Conservation (phyloP, 1,284 basidiomycete genomes). For the Phaffia rhodozyma region DNA sequence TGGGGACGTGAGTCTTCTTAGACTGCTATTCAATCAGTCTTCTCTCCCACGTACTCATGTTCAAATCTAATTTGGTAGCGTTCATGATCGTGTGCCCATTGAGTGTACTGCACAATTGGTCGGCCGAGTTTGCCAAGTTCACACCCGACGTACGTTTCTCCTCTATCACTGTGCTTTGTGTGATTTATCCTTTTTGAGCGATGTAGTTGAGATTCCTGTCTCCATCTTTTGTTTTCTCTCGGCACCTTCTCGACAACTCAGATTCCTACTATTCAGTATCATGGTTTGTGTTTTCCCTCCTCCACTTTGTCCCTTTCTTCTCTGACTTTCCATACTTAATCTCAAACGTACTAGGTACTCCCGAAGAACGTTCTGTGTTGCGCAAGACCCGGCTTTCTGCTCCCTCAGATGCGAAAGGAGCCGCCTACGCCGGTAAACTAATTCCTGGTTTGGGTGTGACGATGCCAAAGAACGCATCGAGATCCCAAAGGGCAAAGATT, state of each 20-base stretch:
- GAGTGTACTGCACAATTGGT: constrained; percentile 86
- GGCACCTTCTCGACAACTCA: constrained; percentile 27
- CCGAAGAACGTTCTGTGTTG: background rate
- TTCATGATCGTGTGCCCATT: constrained; percentile 86
- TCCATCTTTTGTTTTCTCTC: background rate
- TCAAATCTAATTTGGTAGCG: constrained; percentile 26
- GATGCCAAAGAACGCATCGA: background rate
- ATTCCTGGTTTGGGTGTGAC: constrained; percentile 26
- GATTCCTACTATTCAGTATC: constrained; percentile 81
- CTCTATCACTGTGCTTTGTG: background rate
- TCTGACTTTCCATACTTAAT: background rate
- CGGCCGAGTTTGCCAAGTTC: constrained; percentile 73
- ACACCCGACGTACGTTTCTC: constrained; percentile 50
- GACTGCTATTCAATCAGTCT: background rate
- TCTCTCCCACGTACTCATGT: background rate
- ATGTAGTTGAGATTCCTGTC: background rate
- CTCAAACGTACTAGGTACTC: background rate
- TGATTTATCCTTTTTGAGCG: background rate
- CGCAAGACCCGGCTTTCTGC: constrained; percentile 67
- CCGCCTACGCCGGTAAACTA: constrained; percentile 58
- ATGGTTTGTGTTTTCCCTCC: constrained; percentile 60
- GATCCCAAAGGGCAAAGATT: constrained; percentile 21
- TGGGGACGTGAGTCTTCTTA: constrained; percentile 40
- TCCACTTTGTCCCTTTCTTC: background rate
- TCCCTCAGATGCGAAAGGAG: constrained; percentile 75